These are phyloP conservation scores for Thalassiosira exigua DNA, from an alignment of 352 stramenopile genomes.

Conservation along the genomic window DNA sequence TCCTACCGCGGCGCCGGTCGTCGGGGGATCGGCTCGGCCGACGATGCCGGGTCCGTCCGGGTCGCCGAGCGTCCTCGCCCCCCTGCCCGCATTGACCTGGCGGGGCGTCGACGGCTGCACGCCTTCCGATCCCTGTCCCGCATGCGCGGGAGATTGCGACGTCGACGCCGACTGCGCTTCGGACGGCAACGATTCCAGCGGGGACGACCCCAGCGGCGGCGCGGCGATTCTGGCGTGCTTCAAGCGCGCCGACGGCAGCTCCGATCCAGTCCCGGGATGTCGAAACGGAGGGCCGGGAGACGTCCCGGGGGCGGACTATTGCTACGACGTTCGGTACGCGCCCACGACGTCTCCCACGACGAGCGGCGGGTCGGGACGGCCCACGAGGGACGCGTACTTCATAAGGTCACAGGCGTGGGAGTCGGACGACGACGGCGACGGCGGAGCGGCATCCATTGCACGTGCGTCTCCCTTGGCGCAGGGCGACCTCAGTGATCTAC, in stretches of 20 bases:
- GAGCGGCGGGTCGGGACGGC: not conserved
- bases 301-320: slow-evolving; percentile 54
- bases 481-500: too few relatives aligned
- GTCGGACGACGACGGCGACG: not conserved
- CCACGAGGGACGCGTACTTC: slow-evolving; percentile 15
- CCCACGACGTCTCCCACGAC: slow-evolving; percentile 3
- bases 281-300: slow-evolving; percentile 29
- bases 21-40: too few relatives aligned
- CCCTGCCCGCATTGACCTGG: slow-evolving; percentile 22
- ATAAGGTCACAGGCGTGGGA: slow-evolving; percentile 12
- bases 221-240: slow-evolving; percentile 39
- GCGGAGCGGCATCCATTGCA: slow-evolving; percentile 3
- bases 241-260: slow-evolving; percentile 31
- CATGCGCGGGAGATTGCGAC: slow-evolving; percentile 46
- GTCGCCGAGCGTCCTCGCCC: not conserved
- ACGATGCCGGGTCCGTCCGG: not conserved
- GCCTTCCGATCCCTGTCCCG: slow-evolving; percentile 18
- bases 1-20: not conserved
- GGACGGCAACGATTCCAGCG: slow-evolving; percentile 10
- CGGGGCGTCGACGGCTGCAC: slow-evolving; percentile 39
- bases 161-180: slow-evolving; percentile 32
- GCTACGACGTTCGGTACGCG: slow-evolving; percentile 24
- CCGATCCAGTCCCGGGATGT: slow-evolving; percentile 39
- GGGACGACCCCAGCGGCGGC: slow-evolving; percentile 16
- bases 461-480: too few relatives aligned